phyloP scores from a whole-genome alignment of 805 yeast genomes.

The Kodamaea restingae region DNA sequence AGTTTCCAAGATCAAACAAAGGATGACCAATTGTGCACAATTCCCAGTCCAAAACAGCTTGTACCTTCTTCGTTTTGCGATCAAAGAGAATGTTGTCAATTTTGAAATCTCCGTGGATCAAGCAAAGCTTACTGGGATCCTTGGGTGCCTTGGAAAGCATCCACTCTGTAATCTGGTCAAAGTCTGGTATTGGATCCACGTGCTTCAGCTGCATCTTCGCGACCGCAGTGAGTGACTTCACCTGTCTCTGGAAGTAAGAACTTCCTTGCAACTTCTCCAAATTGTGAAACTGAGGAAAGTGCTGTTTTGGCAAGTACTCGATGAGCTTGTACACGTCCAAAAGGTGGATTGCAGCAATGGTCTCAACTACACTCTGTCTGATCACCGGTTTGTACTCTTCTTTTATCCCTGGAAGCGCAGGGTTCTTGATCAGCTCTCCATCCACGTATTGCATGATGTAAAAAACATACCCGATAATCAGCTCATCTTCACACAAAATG shows the following conservation, averaged over 20 bases:
- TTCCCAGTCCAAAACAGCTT: conserved; percentile 65
- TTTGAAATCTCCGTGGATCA: conserved; percentile 65
- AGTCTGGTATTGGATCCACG: conserved; percentile 48
- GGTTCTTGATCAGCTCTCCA: conserved; percentile 55
- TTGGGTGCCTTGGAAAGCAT: conserved; percentile 41
- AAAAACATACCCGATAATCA: conserved; percentile 51
- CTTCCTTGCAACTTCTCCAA: conserved; percentile 15
- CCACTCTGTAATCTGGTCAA: conserved; percentile 41
- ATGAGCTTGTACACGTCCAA: conserved; percentile 43
- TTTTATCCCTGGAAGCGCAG: conserved; percentile 39
- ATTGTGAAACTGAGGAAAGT: conserved; percentile 42
- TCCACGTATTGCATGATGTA: conserved; percentile 58
- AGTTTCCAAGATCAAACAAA: conserved; percentile 55
- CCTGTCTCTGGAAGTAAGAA: conserved; percentile 52
- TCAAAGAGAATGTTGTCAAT: conserved; percentile 61
- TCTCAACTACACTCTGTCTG: conserved; percentile 48
- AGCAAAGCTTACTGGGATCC: conserved; percentile 41
- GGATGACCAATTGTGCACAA: conserved; percentile 64
- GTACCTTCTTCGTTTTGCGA: conserved; percentile 45
- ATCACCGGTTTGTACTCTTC: conserved; percentile 21
- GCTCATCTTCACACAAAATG: conserved; percentile 54
- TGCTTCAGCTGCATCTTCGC: conserved; percentile 32
- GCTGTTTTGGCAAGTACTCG: conserved; percentile 39
- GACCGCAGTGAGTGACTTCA: conserved; percentile 43
- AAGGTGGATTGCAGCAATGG: conserved; percentile 48